Evolutionary conservation across 2,329 filamentous ascomycete genomes (phyloP).

Genomic region (Phialophora macrospora): DNA sequence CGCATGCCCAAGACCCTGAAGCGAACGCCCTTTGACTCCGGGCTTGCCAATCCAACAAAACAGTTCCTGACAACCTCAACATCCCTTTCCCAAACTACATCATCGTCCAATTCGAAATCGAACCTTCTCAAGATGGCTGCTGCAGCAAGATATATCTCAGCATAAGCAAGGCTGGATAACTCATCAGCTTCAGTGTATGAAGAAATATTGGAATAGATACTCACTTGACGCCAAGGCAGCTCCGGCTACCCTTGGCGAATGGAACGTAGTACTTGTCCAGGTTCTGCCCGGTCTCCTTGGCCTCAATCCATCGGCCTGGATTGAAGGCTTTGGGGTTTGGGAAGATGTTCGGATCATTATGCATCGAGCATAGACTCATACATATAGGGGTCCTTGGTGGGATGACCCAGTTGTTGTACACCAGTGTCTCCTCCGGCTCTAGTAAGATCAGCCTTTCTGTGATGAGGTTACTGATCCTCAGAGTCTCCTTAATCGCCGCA

Average conservation of each 20-base stretch:
- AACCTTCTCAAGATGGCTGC: slow-evolving; percentile 27
- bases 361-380: neutral
- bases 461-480: neutral
- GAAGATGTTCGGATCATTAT: neutral
- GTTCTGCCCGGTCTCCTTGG: slow-evolving; percentile 14
- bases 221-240: slow-evolving; percentile 20
- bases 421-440: neutral
- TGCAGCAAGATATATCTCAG: slow-evolving; percentile 28
- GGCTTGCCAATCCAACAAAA: slow-evolving; percentile 25
- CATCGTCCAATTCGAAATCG: slow-evolving; percentile 29
- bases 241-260: slow-evolving; percentile 14
- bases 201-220: neutral
- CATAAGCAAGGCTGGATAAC: slow-evolving; percentile 24
- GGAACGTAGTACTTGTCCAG: slow-evolving; percentile 15
- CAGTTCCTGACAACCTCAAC: slow-evolving; percentile 23
- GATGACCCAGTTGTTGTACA: neutral
- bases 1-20: neutral
- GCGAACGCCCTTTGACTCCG: slow-evolving; percentile 19
- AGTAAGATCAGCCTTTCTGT: neutral
- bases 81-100: slow-evolving; percentile 21
- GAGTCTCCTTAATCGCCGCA: neutral
- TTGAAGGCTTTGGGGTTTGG: neutral
- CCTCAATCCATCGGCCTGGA: neutral
- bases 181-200: too few relatives aligned
- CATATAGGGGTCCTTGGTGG: neutral